Conservation (phyloP, 2,329 filamentous ascomycete species). For the Colletotrichum scovillei region DNA sequence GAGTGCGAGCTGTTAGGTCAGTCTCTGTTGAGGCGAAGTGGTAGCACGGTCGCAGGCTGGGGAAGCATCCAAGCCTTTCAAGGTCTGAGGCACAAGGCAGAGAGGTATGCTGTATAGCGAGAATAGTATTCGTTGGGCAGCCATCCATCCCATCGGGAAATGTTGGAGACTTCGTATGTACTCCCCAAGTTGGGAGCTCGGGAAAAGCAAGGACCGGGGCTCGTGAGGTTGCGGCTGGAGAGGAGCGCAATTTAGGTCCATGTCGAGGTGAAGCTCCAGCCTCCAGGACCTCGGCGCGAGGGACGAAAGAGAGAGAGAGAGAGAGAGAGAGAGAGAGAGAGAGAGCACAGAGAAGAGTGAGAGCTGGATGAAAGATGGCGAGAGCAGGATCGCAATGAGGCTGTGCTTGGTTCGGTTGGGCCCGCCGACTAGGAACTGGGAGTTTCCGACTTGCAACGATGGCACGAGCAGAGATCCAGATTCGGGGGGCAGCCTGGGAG, state of each 20-base stretch:
- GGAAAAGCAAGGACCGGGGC: background rate
- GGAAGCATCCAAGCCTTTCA: background rate
- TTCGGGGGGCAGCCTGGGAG: background rate
- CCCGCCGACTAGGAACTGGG: conserved; percentile 23
- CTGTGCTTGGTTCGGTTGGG: conserved; percentile 29
- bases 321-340: background rate
- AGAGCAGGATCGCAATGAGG: background rate
- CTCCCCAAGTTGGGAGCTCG: background rate
- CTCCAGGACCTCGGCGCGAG: background rate
- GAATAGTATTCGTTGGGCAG: background rate
- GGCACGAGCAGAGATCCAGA: conserved; percentile 2
- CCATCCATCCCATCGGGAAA: background rate
- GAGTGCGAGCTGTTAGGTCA: background rate
- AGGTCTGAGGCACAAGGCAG: background rate
- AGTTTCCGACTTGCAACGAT: conserved; percentile 12
- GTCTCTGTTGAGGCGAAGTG: background rate
- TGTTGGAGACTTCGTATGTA: too few species aligned
- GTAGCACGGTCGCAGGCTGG: background rate
- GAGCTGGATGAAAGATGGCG: background rate
- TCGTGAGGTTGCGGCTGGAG: background rate
- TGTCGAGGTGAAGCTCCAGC: background rate
- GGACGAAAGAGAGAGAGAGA: background rate
- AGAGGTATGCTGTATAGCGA: too few species aligned
- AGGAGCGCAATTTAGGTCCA: background rate
- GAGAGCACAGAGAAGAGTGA: too few species aligned